phyloP scores from a whole-genome alignment of 345 rosid genomes.

The Linum lewisii region DNA sequence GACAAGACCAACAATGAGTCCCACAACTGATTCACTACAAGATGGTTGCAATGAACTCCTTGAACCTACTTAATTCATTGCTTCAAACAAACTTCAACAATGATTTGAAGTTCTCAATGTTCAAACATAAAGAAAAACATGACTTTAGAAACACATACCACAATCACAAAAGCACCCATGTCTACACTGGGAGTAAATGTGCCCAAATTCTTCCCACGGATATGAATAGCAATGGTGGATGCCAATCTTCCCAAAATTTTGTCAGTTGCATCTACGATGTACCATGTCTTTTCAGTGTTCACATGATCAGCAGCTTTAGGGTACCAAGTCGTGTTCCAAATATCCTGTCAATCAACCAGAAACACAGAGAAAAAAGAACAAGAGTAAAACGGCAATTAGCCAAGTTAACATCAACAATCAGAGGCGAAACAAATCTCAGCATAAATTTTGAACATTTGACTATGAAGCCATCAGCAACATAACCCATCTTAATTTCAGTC shows the following conservation, averaged over 20 bases:
- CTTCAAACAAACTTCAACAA: too few species aligned
- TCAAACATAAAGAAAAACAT: not conserved
- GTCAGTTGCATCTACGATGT: slow-evolving; percentile 81
- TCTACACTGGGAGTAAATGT: slow-evolving; percentile 94
- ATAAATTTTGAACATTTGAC: too few species aligned
- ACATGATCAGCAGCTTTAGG: slow-evolving; percentile 87
- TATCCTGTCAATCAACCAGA: slow-evolving; percentile 43
- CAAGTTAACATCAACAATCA: too few species aligned
- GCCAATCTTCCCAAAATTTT: slow-evolving; percentile 85
- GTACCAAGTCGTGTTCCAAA: slow-evolving; percentile 96
- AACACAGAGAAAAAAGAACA: not conserved
- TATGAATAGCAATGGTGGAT: slow-evolving; percentile 74
- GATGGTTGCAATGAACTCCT: too few species aligned
- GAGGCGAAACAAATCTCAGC: slow-evolving; percentile 1
- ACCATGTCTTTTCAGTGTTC: slow-evolving; percentile 81
- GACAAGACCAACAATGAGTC: too few species aligned
- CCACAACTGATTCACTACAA: too few species aligned
- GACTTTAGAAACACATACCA: slow-evolving; percentile 39
- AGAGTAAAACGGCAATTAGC: too few species aligned
- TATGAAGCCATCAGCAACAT: too few species aligned
- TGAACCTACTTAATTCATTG: too few species aligned
- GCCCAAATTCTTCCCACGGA: slow-evolving; percentile 87
- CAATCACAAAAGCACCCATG: slow-evolving; percentile 97
- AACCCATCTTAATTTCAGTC: not conserved
- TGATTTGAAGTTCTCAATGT: too few species aligned